phyloP scores from a whole-genome alignment of 2,329 filamentous ascomycete genomes.

The Cladophialophora immunda region DNA sequence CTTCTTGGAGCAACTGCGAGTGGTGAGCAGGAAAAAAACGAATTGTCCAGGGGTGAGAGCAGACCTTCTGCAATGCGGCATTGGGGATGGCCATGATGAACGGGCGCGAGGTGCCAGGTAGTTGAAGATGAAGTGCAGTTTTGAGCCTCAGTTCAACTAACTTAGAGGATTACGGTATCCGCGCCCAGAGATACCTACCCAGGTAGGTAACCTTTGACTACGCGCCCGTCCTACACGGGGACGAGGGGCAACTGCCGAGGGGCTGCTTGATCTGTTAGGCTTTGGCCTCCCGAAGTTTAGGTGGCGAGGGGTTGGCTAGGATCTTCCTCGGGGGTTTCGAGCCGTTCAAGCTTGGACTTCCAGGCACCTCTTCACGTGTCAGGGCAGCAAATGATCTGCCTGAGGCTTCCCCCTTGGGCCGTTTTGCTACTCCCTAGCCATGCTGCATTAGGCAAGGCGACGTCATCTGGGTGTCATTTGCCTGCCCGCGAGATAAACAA shows the following conservation, averaged over 20 bases:
- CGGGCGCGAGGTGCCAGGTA: not conserved
- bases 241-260: conserved; percentile 4
- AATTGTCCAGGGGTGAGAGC: conserved; percentile 28
- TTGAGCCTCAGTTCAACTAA: conserved; percentile 16
- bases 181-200: not conserved
- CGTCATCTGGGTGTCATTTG: conserved; percentile 20
- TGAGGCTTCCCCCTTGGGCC: conserved; percentile 2
- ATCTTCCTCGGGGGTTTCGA: not conserved
- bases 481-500: not conserved
- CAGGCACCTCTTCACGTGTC: conserved; percentile 13
- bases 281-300: not conserved
- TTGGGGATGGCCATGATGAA: conserved; percentile 87
- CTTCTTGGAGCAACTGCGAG: conserved; percentile 84
- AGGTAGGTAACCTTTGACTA: not conserved
- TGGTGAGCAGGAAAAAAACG: conserved; percentile 31
- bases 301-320: not conserved
- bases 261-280: not conserved
- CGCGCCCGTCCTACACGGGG: not conserved
- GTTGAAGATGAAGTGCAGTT: conserved; percentile 5
- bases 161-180: conserved; percentile 3
- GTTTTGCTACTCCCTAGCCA: not conserved
- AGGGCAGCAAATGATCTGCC: conserved; percentile 12
- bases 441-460: not conserved
- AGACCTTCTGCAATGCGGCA: conserved; percentile 90
- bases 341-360: not conserved